These are phyloP conservation scores for Calamus simplicifolius DNA, from an alignment of 176 grass and related monocot genomes.

Conservation along the genomic window DNA sequence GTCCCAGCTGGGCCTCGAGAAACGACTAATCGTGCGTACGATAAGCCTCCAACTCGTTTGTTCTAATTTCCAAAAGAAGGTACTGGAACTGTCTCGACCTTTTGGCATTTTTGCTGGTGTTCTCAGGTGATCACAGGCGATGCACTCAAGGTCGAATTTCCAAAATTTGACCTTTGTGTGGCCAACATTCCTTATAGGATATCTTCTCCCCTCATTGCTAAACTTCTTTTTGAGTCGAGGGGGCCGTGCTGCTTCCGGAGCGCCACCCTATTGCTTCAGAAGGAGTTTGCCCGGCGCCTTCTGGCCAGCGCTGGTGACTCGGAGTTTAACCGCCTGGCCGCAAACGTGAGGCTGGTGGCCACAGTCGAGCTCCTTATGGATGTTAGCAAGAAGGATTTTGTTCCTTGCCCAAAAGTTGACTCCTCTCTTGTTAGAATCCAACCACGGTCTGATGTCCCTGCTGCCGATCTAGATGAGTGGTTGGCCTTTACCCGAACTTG, in stretches of 20 bases:
- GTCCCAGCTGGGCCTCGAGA: slow-evolving; percentile 23
- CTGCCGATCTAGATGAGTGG: slow-evolving; percentile 57
- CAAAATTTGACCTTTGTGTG: slow-evolving; percentile 54
- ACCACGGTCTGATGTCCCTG: slow-evolving; percentile 1
- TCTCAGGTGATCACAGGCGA: slow-evolving; percentile 56
- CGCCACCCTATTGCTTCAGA: slow-evolving; percentile 68
- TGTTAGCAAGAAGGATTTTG: slow-evolving; percentile 84
- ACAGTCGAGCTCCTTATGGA: slow-evolving; percentile 52
- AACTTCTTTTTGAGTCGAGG: slow-evolving; percentile 44
- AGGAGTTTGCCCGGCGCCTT: slow-evolving; percentile 68
- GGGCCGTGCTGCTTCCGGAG: slow-evolving; percentile 40
- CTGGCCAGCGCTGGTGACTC: slow-evolving; percentile 48
- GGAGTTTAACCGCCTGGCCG: slow-evolving; percentile 70
- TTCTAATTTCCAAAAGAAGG: slow-evolving; percentile 23
- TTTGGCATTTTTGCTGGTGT: neutral
- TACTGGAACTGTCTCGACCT: neutral
- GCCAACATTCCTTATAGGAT: slow-evolving; percentile 84
- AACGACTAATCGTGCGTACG: slow-evolving; percentile 43
- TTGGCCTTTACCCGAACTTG: slow-evolving; percentile 66
- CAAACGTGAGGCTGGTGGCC: slow-evolving; percentile 56
- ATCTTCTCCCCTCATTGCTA: slow-evolving; percentile 72
- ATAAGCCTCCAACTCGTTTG: slow-evolving; percentile 29
- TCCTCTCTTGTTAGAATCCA: slow-evolving; percentile 71
- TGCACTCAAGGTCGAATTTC: slow-evolving; percentile 58
- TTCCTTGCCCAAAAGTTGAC: slow-evolving; percentile 68